phyloP scores from a whole-genome alignment of 2,329 filamentous ascomycete genomes.

The Phyllosticta paracitricarpa region DNA sequence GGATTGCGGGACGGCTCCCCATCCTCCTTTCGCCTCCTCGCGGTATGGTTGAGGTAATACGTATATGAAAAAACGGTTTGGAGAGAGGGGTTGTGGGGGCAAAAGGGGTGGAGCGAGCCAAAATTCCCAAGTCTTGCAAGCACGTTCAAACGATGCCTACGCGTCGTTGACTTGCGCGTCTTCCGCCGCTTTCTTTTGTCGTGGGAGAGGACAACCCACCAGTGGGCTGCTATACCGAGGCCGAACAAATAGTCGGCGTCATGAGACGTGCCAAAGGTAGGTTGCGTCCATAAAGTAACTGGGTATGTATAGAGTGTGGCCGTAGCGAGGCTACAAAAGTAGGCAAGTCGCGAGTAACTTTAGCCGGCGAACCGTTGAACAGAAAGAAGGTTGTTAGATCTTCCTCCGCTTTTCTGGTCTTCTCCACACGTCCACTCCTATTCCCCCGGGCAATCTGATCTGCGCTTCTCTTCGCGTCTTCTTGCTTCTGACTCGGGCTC shows the following conservation, averaged over 20 bases:
- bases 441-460: background rate
- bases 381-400: background rate
- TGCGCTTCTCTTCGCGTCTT: background rate
- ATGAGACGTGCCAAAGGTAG: background rate
- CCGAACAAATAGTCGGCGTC: background rate
- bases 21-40: background rate
- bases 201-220: background rate
- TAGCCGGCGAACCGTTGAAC: background rate
- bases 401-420: background rate
- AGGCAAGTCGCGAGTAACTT: background rate
- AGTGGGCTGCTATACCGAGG: background rate
- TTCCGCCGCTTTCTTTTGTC: background rate
- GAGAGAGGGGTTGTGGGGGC: background rate
- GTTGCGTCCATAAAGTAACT: background rate
- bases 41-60: background rate
- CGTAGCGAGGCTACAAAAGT: background rate
- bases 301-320: background rate
- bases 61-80: background rate
- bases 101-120: background rate
- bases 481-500: too few species aligned
- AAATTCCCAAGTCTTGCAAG: background rate
- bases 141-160: background rate
- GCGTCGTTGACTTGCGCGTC: background rate
- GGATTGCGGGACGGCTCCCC: background rate
- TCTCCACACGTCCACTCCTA: background rate